phyloP scores from a whole-genome alignment of 306 rosid species.

The Oxytropis ochrocephala region DNA sequence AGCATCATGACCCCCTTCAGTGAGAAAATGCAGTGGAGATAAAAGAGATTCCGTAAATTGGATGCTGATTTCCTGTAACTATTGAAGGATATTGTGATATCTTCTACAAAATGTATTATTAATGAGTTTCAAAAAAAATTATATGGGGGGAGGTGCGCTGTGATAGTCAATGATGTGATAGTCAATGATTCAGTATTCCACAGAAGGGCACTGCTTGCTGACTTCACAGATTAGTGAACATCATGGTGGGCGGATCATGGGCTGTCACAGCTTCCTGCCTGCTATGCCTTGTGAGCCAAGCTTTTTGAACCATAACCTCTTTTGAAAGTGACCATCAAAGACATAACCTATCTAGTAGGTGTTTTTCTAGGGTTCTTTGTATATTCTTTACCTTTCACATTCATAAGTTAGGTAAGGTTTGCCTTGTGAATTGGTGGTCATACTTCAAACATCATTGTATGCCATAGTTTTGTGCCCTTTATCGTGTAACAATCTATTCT shows the following conservation, averaged over 20 bases:
- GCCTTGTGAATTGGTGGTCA: conserved; percentile 2
- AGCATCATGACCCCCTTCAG: too few relatives aligned
- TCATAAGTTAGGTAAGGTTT: neutral
- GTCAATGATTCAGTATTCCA: neutral
- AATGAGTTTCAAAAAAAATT: neutral
- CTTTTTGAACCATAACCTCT: neutral
- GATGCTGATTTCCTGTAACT: too few relatives aligned
- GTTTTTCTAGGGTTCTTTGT: neutral
- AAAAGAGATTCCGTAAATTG: too few relatives aligned
- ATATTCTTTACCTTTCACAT: neutral
- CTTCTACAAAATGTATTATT: neutral
- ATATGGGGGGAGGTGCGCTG: neutral
- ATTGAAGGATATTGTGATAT: too few relatives aligned
- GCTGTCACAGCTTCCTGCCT: neutral
- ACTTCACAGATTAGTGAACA: neutral
- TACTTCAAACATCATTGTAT: conserved; percentile 5
- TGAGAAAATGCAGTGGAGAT: too few relatives aligned
- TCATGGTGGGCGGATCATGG: neutral
- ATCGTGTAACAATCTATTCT: neutral
- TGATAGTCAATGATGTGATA: neutral
- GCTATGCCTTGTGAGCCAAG: neutral
- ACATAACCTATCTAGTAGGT: neutral
- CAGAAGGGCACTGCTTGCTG: neutral
- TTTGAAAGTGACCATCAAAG: neutral
- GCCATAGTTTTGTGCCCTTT: neutral